A percentile compares a stretch with the other conserved stretches of the same genome.
Conservation (phyloP, 2,329 filamentous ascomycete species). For the Claviceps pazoutovae region DNA sequence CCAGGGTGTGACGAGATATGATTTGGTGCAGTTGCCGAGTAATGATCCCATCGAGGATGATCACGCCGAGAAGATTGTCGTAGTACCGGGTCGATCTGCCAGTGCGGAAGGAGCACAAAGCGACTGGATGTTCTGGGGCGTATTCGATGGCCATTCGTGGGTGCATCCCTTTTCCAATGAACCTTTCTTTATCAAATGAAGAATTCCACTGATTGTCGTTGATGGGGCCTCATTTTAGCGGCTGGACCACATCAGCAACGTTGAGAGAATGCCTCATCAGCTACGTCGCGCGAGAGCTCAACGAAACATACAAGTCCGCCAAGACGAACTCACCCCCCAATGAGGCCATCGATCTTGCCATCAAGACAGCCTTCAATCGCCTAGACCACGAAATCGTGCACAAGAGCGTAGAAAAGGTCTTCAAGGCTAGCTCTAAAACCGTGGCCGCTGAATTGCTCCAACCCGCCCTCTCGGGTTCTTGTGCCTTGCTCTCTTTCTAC, state of each 20-base stretch:
- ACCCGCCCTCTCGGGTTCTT: conserved; percentile 91
- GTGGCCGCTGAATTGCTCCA: conserved; percentile 83
- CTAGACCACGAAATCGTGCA: conserved; percentile 92
- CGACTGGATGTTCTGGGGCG: conserved; percentile 99
- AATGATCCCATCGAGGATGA: conserved; percentile 98
- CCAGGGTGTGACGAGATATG: conserved; percentile 84
- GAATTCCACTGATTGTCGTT: not conserved
- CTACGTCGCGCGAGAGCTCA: conserved; percentile 85
- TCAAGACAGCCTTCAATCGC: conserved; percentile 79
- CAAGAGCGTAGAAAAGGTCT: conserved; percentile 79
- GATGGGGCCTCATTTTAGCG: conserved; percentile 33
- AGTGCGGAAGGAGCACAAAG: conserved; percentile 28
- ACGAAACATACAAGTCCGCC: conserved; percentile 73
- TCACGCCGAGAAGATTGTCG: conserved; percentile 94
- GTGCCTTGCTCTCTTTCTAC: conserved; percentile 91
- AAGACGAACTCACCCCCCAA: conserved; percentile 50
- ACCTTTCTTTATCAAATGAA: not conserved
- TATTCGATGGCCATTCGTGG: conserved; percentile 93
- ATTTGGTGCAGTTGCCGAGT: conserved; percentile 85
- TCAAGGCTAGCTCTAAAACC: conserved; percentile 79
- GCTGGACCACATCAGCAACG: conserved; percentile 97
- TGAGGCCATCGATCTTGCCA: conserved; percentile 75
- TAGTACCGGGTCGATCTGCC: conserved; percentile 52
- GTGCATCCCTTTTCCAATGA: conserved; percentile 18
- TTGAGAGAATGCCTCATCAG: conserved; percentile 83